Evolutionary conservation across 2,329 filamentous ascomycete species (phyloP), one percentile per base, ranked within the genome.

Genomic region (Exophiala phaeomuriformis): DNA sequence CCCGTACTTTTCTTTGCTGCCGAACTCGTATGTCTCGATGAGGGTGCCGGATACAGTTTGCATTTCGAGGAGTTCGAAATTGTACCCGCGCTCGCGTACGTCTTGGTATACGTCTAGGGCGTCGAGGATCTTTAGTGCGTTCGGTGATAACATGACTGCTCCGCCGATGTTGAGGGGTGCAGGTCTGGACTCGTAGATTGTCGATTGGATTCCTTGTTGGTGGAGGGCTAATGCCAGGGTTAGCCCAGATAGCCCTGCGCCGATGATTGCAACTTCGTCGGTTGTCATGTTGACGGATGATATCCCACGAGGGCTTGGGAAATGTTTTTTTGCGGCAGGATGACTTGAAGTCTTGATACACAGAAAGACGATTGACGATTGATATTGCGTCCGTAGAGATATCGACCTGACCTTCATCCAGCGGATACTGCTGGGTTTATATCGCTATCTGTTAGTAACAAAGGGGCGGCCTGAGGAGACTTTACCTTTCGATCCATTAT

Each of bases 81-180:
- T 70, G 65, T 73, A 79, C 40, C 74, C 76, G 5, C 72, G 68
- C 0, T 66, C 57, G 5, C 67, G 66, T 47, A 82, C 68, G 2
- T 69, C 68, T 1, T 70, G 43, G 60, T 79, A 79, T 2, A 81
- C 66, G 0, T 70, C 74, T 0, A 83, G 65, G 0, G 62, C 64
- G 56, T 82, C 75, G 0, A 84, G 70, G 37, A 82, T 69, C 3
- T 72, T 71, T 1, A 83, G 71, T 0, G 78, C 77, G 49, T 83
- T 83, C 3, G 80, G 80, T 0, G 79, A 80, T 2, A 83, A 72
- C 75, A 81, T 80, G 31, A 83, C 69, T 0, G 77, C 78, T 2
- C 80, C 80, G 12, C 76, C 76, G 28, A 75, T 74, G 54, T 76
- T 70, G 1, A 74, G 69, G 1, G 73, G 68, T 0, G 70, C 69